phyloP scores from a whole-genome alignment of 495 filamentous ascomycete genomes.

The Penicillium lividum region DNA sequence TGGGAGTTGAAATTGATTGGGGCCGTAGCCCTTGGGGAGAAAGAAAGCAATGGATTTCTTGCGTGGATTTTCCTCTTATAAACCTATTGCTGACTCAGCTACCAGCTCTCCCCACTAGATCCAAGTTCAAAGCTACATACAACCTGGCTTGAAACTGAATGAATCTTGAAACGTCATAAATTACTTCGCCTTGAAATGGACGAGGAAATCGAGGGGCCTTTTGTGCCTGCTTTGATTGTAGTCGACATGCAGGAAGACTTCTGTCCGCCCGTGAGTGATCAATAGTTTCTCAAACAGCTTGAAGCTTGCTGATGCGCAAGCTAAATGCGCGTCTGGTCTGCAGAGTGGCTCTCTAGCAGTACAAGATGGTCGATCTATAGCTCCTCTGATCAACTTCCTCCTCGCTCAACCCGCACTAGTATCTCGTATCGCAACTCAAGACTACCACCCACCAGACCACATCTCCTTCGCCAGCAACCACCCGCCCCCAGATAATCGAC shows the following conservation, averaged over 20 bases:
- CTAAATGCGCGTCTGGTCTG: conserved; percentile 5
- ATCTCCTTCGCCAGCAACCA: conserved; percentile 91
- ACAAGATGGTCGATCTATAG: conserved; percentile 65
- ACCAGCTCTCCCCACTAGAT: neutral
- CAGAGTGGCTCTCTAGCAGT: conserved; percentile 86
- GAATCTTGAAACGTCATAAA: neutral
- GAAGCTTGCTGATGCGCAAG: conserved; percentile 16
- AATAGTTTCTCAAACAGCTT: conserved; percentile 8
- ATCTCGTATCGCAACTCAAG: conserved; percentile 78
- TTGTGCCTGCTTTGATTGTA: conserved; percentile 60
- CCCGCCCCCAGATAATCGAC: conserved; percentile 57
- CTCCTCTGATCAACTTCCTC: conserved; percentile 71
- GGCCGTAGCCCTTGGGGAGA: conserved; percentile 41
- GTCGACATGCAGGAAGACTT: conserved; percentile 97
- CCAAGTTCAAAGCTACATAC: neutral
- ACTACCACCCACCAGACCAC: conserved; percentile 84
- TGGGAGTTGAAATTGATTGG: conserved; percentile 18
- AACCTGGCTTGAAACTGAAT: neutral
- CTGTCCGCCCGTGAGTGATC: conserved; percentile 71
- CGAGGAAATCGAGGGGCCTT: conserved; percentile 1
- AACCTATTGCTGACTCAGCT: conserved; percentile 34
- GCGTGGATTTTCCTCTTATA: conserved; percentile 19
- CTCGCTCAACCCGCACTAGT: conserved; percentile 67
- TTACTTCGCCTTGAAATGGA: conserved; percentile 10
- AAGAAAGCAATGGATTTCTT: conserved; percentile 24